phyloP scores from a whole-genome alignment of 176 grass and related monocot genomes.

The Eragrostis nindensis region DNA sequence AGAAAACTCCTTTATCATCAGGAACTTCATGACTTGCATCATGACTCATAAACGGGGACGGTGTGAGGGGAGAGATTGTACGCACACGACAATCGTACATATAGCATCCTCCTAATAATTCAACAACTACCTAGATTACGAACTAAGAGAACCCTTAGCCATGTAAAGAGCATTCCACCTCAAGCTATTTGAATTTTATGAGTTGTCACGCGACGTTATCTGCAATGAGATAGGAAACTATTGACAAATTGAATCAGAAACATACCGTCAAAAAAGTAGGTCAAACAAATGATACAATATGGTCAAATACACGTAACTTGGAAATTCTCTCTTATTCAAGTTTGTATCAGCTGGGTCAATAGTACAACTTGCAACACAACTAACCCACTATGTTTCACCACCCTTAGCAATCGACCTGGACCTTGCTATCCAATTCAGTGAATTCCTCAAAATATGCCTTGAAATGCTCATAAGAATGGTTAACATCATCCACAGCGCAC shows the following conservation, averaged over 20 bases:
- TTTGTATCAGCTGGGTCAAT: neutral
- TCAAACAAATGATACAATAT: neutral
- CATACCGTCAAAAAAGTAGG: neutral
- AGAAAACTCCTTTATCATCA: no score
- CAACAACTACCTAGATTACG: no score
- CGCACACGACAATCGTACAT: no score
- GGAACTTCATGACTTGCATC: no score
- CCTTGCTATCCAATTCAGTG: slow-evolving; percentile 72
- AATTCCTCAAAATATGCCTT: slow-evolving; percentile 95
- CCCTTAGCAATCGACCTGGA: slow-evolving; percentile 64
- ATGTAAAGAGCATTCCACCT: no score
- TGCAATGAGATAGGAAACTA: neutral
- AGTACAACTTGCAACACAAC: slow-evolving; percentile 25
- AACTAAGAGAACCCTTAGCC: no score
- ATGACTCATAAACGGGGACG: no score
- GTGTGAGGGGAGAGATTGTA: no score
- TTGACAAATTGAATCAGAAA: neutral
- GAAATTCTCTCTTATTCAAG: neutral
- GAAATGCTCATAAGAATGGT: slow-evolving; percentile 81
- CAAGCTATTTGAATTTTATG: no score
- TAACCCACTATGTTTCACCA: slow-evolving; percentile 3
- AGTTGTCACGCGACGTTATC: no score
- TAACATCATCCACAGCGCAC: slow-evolving; percentile 82
- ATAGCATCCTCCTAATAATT: no score
- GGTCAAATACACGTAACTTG: neutral